Evolutionary conservation across 345 rosid genomes (phyloP).

Genomic region (Rhizophora apiculata): DNA sequence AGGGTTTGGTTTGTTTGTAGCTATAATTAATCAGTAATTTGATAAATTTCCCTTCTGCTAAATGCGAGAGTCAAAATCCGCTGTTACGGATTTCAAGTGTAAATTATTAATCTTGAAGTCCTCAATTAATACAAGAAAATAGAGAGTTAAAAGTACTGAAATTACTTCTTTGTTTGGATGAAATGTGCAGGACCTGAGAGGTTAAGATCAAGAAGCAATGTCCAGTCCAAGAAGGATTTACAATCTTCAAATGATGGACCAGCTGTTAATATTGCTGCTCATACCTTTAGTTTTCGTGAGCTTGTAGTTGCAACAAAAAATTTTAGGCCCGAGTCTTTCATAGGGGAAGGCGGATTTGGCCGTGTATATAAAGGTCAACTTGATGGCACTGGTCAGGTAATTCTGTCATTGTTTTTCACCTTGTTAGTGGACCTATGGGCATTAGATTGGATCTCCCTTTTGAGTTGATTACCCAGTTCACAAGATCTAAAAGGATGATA

Average conservation of each 20-base stretch:
- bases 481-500: neutral
- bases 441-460: neutral
- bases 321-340: constrained; percentile 80
- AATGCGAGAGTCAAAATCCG: constrained; percentile 1
- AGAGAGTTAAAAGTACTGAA: neutral
- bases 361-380: constrained; percentile 88
- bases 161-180: constrained; percentile 21
- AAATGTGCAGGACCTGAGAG: constrained; percentile 69
- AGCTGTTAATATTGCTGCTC: constrained; percentile 72
- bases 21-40: constrained; percentile 5
- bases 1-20: neutral
- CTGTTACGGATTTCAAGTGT: no score
- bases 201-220: constrained; percentile 60
- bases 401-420: neutral
- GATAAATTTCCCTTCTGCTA: neutral
- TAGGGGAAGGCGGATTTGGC: constrained; percentile 99
- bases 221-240: constrained; percentile 60
- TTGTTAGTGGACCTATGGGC: neutral
- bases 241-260: constrained; percentile 53
- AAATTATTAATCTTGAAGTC: neutral
- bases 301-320: constrained; percentile 89
- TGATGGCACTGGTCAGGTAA: constrained; percentile 93
- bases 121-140: neutral
- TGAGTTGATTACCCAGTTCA: constrained; percentile 3
- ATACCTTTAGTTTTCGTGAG: constrained; percentile 80